These are phyloP conservation scores for Xylaria sp. DNA, from an alignment of 2,329 filamentous ascomycete species.

Conservation along the genomic window DNA sequence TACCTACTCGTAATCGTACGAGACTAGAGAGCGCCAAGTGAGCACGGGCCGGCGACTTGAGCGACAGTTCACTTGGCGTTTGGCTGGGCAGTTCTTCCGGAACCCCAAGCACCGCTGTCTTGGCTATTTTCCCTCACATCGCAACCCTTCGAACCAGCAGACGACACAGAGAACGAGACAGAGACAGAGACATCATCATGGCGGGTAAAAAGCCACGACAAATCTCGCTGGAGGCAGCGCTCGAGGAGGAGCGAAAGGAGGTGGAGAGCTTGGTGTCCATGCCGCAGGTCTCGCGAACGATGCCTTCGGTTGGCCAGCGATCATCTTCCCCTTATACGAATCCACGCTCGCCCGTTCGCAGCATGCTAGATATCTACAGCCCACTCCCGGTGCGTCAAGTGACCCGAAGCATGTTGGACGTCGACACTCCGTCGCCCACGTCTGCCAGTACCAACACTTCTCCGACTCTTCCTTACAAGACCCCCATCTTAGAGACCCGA, in stretches of 20 bases:
- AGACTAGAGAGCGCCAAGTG: slow-evolving; percentile 4
- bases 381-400: slow-evolving; percentile 33
- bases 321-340: slow-evolving; percentile 16
- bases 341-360: slow-evolving; percentile 48
- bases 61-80: background rate
- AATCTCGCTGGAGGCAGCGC: slow-evolving; percentile 33
- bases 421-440: slow-evolving; percentile 36
- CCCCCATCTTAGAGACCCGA: slow-evolving; percentile 32
- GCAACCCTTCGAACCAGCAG: background rate
- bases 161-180: background rate
- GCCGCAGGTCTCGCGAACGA: slow-evolving; percentile 22
- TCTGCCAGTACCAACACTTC: slow-evolving; percentile 43
- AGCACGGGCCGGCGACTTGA: background rate
- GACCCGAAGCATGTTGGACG: slow-evolving; percentile 50
- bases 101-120: background rate
- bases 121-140: background rate
- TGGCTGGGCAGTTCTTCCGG: background rate
- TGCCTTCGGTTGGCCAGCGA: slow-evolving; percentile 43
- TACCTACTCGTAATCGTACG: background rate
- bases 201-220: slow-evolving; percentile 24
- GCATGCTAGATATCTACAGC: slow-evolving; percentile 58
- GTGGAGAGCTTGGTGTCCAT: slow-evolving; percentile 31
- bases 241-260: slow-evolving; percentile 33
- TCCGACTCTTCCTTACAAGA: slow-evolving; percentile 39
- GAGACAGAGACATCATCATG: slow-evolving; percentile 24